Evolutionary conservation across 2,329 filamentous ascomycete genomes (phyloP).

Genomic region (Botrytis tulipae): DNA sequence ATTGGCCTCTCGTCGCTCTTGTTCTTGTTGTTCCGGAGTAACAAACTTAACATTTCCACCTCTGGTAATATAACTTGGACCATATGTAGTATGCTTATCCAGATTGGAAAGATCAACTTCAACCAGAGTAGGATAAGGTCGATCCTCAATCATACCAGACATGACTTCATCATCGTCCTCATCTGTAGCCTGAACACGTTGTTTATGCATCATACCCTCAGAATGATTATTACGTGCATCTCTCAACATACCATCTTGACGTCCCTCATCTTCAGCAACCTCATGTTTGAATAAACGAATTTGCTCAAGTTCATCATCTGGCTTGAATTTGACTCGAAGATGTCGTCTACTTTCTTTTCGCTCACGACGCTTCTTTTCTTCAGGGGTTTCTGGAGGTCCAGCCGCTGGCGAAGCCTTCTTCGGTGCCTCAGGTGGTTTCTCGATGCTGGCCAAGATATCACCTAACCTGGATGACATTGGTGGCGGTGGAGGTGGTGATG

Average conservation of each 20-base stretch:
- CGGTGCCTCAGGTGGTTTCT: constrained; percentile 36
- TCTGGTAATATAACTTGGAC: constrained; percentile 52
- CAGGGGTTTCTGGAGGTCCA: constrained; percentile 57
- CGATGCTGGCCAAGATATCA: constrained; percentile 38
- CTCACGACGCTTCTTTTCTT: constrained; percentile 64
- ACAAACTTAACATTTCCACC: constrained; percentile 52
- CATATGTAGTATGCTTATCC: constrained; percentile 42
- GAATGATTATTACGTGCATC: constrained; percentile 72
- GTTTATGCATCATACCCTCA: constrained; percentile 68
- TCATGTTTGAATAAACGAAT: constrained; percentile 71
- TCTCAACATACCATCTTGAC: constrained; percentile 65
- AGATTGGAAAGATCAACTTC: constrained; percentile 45
- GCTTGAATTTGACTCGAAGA: constrained; percentile 69
- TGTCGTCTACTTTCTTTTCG: constrained; percentile 71
- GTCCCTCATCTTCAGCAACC: constrained; percentile 66
- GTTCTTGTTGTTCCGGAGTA: constrained; percentile 55
- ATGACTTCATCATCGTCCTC: constrained; percentile 49
- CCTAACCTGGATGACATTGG: constrained; percentile 38
- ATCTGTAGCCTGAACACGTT: constrained; percentile 49
- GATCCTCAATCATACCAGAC: constrained; percentile 43
- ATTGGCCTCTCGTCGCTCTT: constrained; percentile 55
- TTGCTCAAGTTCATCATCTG: constrained; percentile 63
- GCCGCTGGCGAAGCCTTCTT: constrained; percentile 35
- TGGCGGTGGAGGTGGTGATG: constrained; percentile 31
- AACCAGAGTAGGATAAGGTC: constrained; percentile 52